A percentile compares a stretch with the other conserved stretches of the same genome.
These are phyloP conservation scores for Spergularia bocconei DNA, from an alignment of 148 eudicot species.

Conservation along the genomic window DNA sequence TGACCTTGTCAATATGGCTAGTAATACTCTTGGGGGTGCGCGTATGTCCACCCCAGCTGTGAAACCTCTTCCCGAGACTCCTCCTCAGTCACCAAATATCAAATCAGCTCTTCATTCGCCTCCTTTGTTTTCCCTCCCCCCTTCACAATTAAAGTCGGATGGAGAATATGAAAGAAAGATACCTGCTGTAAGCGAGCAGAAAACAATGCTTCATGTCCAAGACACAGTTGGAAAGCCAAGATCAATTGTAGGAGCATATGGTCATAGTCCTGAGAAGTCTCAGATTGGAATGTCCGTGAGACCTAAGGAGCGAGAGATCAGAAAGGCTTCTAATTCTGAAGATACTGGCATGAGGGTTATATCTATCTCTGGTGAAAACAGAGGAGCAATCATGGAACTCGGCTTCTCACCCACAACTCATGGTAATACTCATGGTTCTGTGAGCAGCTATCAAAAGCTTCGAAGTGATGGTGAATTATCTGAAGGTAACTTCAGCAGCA, in stretches of 20 bases:
- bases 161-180: constrained; percentile 21
- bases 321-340: constrained; percentile 34
- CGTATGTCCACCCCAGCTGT: constrained; percentile 18
- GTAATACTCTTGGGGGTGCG: background rate
- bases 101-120: constrained; percentile 36
- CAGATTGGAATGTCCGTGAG: background rate
- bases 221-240: constrained; percentile 40
- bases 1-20: background rate
- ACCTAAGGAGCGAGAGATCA: constrained; percentile 11
- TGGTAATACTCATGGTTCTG: background rate
- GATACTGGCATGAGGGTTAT: constrained; percentile 39
- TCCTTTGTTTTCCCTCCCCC: constrained; percentile 59
- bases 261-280: constrained; percentile 8
- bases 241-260: background rate
- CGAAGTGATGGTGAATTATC: constrained; percentile 16
- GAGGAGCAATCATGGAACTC: constrained; percentile 71
- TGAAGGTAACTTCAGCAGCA: constrained; percentile 15
- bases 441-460: constrained; percentile 17
- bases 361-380: constrained; percentile 68
- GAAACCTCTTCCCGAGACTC: constrained; percentile 27
- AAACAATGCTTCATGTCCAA: constrained; percentile 40
- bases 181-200: constrained; percentile 43
- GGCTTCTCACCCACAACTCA: constrained; percentile 34
- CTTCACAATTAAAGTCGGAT: constrained; percentile 39
- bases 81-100: constrained; percentile 35